A percentile compares a stretch with the other conserved stretches of the same genome.
Conservation (phyloP, 768 basidiomycete species). For the Amyloporia xantha region DNA sequence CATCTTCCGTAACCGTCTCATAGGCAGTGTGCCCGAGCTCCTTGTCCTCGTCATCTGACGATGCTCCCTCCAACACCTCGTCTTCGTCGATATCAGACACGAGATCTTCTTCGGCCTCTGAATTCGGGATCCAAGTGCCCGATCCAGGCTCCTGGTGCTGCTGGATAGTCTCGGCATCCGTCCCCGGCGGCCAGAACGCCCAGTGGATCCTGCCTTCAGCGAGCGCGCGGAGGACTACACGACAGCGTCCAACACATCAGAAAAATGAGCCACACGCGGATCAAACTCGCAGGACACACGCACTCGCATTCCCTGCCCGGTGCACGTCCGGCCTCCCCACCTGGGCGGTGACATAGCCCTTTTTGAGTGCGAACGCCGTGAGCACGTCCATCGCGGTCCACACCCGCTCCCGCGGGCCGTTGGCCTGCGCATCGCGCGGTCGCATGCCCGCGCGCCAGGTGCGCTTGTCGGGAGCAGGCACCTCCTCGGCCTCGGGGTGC, state of each 20-base stretch:
- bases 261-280: neutral
- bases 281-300: slow-evolving; percentile 27
- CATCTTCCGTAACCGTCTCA: slow-evolving; percentile 16
- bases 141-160: slow-evolving; percentile 23
- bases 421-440: slow-evolving; percentile 22
- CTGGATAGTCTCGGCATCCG: slow-evolving; percentile 22
- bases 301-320: slow-evolving; percentile 85
- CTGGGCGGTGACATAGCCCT: slow-evolving; percentile 87
- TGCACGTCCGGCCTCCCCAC: slow-evolving; percentile 85
- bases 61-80: slow-evolving; percentile 13
- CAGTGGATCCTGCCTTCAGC: slow-evolving; percentile 78
- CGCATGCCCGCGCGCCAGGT: slow-evolving; percentile 56
- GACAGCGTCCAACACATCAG: neutral
- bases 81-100: slow-evolving; percentile 18
- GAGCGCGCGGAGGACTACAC: slow-evolving; percentile 68
- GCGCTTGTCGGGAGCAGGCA: slow-evolving; percentile 52
- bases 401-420: slow-evolving; percentile 11
- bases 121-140: slow-evolving; percentile 55
- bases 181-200: slow-evolving; percentile 78
- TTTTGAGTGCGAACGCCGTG: slow-evolving; percentile 65
- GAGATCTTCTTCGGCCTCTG: slow-evolving; percentile 11
- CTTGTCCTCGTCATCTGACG: neutral
- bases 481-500: slow-evolving; percentile 36
- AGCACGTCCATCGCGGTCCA: slow-evolving; percentile 92
- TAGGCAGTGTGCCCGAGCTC: slow-evolving; percentile 22